A percentile compares a stretch with the other conserved stretches of the same genome.
Conservation (phyloP, 176 grass and related monocot species). For the Aechmea fasciata region DNA sequence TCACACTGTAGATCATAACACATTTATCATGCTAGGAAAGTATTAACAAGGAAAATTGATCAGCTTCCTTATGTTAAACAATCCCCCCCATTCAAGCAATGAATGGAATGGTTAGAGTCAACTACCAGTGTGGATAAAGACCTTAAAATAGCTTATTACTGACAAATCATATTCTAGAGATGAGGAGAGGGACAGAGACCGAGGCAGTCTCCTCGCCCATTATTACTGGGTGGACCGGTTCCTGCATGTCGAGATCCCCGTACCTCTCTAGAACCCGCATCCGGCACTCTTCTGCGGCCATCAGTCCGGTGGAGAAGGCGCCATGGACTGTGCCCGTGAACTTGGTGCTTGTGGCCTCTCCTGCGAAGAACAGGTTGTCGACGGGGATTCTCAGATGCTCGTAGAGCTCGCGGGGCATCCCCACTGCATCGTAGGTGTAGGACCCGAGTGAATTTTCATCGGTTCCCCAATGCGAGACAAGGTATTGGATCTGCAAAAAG, state of each 20-base stretch:
- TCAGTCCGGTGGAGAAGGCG: constrained; percentile 81
- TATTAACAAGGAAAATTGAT: constrained; percentile 9
- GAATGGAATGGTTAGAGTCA: constrained; percentile 33
- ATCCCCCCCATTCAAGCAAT: constrained; percentile 36
- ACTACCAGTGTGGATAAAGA: constrained; percentile 12
- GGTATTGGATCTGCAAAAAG: constrained; percentile 64
- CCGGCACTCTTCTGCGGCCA: constrained; percentile 81
- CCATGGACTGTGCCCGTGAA: constrained; percentile 88
- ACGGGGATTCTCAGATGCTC: constrained; percentile 88
- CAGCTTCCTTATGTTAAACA: constrained; percentile 4
- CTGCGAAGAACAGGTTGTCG: constrained; percentile 95
- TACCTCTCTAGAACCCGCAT: constrained; percentile 88
- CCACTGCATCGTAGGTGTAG: constrained; percentile 84
- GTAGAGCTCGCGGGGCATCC: constrained; percentile 51
- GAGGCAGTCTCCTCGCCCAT: constrained; percentile 45
- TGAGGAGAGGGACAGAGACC: constrained; percentile 72
- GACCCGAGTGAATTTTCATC: constrained; percentile 87
- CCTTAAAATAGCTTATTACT: neutral
- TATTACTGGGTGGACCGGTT: constrained; percentile 66
- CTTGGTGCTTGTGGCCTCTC: constrained; percentile 82
- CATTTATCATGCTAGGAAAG: constrained; percentile 46
- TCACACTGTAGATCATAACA: constrained; percentile 7
- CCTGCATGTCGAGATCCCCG: constrained; percentile 53
- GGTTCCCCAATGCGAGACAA: constrained; percentile 83
- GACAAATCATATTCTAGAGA: constrained; percentile 61